Evolutionary conservation across 2,329 filamentous ascomycete genomes (phyloP).

Genomic region (Colletotrichum sp.): DNA sequence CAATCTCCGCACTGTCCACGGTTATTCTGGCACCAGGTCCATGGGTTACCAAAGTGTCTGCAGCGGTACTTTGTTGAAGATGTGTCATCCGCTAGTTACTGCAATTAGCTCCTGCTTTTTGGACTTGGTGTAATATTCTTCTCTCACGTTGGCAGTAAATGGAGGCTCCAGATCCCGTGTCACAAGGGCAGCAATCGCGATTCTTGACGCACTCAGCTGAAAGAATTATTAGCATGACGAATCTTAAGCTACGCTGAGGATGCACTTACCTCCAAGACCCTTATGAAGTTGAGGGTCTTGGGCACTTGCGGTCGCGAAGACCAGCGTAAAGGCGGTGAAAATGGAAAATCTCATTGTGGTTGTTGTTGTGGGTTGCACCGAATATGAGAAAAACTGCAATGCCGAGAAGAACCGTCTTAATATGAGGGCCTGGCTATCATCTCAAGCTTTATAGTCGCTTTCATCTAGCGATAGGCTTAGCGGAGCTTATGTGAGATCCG

Average conservation of each 20-base stretch:
- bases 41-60: background rate
- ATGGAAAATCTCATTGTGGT: background rate
- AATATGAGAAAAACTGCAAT: background rate
- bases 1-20: background rate
- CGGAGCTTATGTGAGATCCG: background rate
- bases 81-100: background rate
- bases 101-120: rapidly evolving
- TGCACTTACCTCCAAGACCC: background rate
- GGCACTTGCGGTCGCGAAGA: background rate
- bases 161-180: background rate
- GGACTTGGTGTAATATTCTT: rapidly evolving
- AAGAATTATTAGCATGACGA: no score
- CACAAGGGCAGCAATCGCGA: background rate
- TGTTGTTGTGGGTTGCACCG: background rate
- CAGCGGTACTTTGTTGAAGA: background rate
- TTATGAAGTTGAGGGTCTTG: background rate
- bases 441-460: background rate
- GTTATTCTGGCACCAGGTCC: background rate
- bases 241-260: rapidly evolving
- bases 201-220: background rate
- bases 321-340: background rate
- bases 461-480: background rate
- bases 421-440: background rate
- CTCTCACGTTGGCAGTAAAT: background rate
- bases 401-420: no score